Percentiles rank a stretch among this genome's conserved stretches.
These are phyloP conservation scores for Penicillium arizonense DNA, from an alignment of 495 filamentous ascomycete genomes.

Conservation along the genomic window DNA sequence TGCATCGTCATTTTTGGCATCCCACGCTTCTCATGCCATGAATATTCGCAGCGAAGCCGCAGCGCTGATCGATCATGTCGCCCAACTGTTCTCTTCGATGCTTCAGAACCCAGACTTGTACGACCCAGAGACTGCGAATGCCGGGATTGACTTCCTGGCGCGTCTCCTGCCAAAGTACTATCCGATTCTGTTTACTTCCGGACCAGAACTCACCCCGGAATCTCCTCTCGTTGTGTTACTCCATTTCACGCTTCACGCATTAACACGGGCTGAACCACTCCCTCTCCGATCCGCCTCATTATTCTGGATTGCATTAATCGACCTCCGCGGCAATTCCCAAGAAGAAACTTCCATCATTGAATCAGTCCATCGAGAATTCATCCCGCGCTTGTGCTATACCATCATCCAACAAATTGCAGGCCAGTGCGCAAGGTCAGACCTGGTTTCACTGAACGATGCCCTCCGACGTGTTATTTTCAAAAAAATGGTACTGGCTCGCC, in stretches of 20 bases:
- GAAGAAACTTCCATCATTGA: constrained; percentile 48
- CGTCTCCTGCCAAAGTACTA: constrained; percentile 65
- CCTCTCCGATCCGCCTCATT: constrained; percentile 75
- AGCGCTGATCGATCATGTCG: constrained; percentile 61
- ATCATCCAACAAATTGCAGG: constrained; percentile 72
- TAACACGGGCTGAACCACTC: constrained; percentile 71
- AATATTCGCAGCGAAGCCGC: constrained; percentile 47
- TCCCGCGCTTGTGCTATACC: constrained; percentile 57
- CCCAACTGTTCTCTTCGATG: constrained; percentile 61
- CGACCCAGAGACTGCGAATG: constrained; percentile 80
- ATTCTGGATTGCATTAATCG: constrained; percentile 69
- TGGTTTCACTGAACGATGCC: constrained; percentile 73
- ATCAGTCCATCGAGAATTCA: constrained; percentile 53
- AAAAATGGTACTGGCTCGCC: constrained; percentile 63
- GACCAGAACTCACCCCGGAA: constrained; percentile 13
- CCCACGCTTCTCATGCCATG: constrained; percentile 57
- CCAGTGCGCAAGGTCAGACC: constrained; percentile 70
- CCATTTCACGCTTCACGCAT: constrained; percentile 69
- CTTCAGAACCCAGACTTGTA: constrained; percentile 49
- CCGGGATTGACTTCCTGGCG: constrained; percentile 68
- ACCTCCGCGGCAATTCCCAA: constrained; percentile 37
- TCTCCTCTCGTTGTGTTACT: constrained; percentile 63
- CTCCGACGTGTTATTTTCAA: constrained; percentile 71
- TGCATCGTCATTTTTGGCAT: constrained; percentile 68
- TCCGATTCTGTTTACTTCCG: constrained; percentile 36